Evolutionary conservation across 176 grass and related monocot genomes (phyloP).

Genomic region (Hordeum marinum): DNA sequence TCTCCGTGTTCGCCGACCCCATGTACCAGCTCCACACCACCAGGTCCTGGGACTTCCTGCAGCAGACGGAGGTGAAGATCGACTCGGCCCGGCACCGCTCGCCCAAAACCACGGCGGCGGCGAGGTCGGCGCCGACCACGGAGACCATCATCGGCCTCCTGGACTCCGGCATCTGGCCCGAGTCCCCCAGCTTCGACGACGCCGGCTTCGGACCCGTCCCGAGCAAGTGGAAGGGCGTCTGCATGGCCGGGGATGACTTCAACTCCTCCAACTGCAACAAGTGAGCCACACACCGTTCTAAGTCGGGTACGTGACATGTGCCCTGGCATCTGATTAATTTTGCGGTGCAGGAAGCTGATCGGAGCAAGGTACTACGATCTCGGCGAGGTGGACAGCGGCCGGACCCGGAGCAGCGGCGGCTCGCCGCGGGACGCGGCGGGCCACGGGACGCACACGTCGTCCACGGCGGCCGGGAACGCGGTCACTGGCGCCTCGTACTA

Average conservation of each 20-base stretch:
- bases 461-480: slow-evolving; percentile 62
- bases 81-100: background rate
- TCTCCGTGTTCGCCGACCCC: slow-evolving; percentile 73
- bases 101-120: background rate
- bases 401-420: background rate
- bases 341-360: slow-evolving; percentile 68
- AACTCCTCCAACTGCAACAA: slow-evolving; percentile 75
- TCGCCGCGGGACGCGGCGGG: slow-evolving; percentile 55
- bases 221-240: slow-evolving; percentile 60
- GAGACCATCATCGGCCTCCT: slow-evolving; percentile 76
- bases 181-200: slow-evolving; percentile 76
- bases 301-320: background rate
- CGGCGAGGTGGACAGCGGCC: background rate
- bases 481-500: slow-evolving; percentile 61
- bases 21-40: slow-evolving; percentile 79
- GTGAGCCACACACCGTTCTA: background rate
- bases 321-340: background rate
- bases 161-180: slow-evolving; percentile 97
- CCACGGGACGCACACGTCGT: slow-evolving; percentile 87
- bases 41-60: slow-evolving; percentile 88
- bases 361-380: slow-evolving; percentile 76
- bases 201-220: slow-evolving; percentile 44
- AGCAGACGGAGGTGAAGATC: slow-evolving; percentile 36
- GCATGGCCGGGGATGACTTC: slow-evolving; percentile 65
- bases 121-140: background rate